Percentiles rank a stretch among this genome's conserved stretches.
Evolutionary conservation across 169 alveolate species (phyloP).

Genomic region (Plasmodium relictum): DNA sequence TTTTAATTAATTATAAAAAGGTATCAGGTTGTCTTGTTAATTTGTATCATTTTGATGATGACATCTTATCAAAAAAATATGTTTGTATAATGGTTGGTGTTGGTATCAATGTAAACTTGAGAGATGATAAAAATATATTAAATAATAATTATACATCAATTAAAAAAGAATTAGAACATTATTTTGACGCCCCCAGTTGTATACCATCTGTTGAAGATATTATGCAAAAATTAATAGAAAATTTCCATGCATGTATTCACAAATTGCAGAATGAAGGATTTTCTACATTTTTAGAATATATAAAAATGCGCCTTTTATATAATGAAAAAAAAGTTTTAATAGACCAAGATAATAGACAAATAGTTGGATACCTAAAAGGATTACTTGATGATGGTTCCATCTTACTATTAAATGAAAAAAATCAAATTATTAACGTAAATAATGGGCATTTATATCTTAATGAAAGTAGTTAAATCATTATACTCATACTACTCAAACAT

Average conservation of each 20-base stretch:
- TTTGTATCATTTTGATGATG: constrained; percentile 13
- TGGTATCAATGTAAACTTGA: constrained; percentile 41
- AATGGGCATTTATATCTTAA: constrained; percentile 35
- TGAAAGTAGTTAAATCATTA: background rate
- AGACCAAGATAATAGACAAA: constrained; percentile 16
- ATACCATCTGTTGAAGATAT: constrained; percentile 48
- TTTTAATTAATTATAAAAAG: constrained; percentile 75
- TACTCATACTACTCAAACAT: background rate
- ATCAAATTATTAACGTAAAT: constrained; percentile 17
- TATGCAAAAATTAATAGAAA: constrained; percentile 13
- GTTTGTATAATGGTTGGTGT: constrained; percentile 51
- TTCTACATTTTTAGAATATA: constrained; percentile 32
- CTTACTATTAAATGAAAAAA: constrained; percentile 19
- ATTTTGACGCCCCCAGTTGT: background rate
- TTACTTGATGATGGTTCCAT: constrained; percentile 51
- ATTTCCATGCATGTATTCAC: background rate
- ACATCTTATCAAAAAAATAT: background rate
- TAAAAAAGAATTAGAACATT: constrained; percentile 31
- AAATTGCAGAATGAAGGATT: constrained; percentile 30
- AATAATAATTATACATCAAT: constrained; percentile 39
- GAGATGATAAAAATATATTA: constrained; percentile 20
- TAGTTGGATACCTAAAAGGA: constrained; percentile 38
- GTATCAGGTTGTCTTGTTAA: constrained; percentile 78
- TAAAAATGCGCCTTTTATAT: constrained; percentile 30
- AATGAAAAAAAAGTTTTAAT: constrained; percentile 36